These are phyloP conservation scores for Candida lessepsii DNA, from an alignment of 805 yeast species.

Conservation along the genomic window DNA sequence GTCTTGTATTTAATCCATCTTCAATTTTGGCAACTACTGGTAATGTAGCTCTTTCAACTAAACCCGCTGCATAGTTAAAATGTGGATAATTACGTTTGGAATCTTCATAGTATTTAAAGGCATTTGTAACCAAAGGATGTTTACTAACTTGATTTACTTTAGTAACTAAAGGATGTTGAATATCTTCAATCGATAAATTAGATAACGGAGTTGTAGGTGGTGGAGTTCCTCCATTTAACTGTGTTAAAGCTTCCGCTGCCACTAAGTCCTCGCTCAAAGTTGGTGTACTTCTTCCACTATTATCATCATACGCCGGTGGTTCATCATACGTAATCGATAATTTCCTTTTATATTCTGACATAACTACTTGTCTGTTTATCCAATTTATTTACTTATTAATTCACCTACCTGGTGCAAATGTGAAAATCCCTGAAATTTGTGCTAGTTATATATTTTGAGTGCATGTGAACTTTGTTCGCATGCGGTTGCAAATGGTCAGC, in stretches of 20 bases:
- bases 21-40: conserved; percentile 53
- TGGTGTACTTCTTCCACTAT: conserved; percentile 9
- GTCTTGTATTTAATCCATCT: conserved; percentile 42
- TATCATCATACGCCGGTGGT: conserved; percentile 13
- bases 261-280: conserved; percentile 15
- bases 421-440: conserved; percentile 5
- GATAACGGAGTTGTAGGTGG: conserved; percentile 12
- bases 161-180: conserved; percentile 38
- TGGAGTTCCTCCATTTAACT: conserved; percentile 24
- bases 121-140: conserved; percentile 47
- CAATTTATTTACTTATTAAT: too few relatives aligned
- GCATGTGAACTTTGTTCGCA: conserved; percentile 4
- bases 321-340: conserved; percentile 8
- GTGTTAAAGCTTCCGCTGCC: conserved; percentile 41
- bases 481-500: conserved; percentile 2
- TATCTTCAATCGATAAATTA: conserved; percentile 11
- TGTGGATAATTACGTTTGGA: conserved; percentile 47
- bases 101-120: conserved; percentile 47
- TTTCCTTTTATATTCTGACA: conserved; percentile 12
- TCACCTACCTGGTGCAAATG: too few relatives aligned
- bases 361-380: background rate
- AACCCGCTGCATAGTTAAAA: conserved; percentile 59
- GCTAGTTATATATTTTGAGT: conserved; percentile 4
- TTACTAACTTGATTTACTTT: conserved; percentile 37
- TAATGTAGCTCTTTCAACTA: conserved; percentile 54